Evolutionary conservation across 257 asterid species (phyloP).

Genomic region (Jasminum sambac): DNA sequence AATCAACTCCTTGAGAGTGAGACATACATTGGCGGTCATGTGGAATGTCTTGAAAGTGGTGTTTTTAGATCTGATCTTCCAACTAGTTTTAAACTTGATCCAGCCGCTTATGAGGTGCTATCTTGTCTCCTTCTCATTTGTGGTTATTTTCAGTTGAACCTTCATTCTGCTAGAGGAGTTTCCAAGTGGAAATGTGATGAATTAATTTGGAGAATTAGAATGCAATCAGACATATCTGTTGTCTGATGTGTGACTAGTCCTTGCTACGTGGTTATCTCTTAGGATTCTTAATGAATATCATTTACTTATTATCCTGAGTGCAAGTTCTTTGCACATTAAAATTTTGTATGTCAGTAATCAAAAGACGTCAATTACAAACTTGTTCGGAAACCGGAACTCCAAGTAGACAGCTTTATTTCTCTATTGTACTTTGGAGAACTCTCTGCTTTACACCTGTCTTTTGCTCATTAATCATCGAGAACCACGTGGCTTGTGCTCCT

Average conservation of each 20-base stretch:
- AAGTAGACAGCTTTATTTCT: constrained; percentile 1
- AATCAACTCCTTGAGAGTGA: constrained; percentile 92
- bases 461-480: neutral
- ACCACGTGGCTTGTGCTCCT: neutral
- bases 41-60: constrained; percentile 98
- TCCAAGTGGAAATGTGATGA: constrained; percentile 1
- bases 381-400: constrained; percentile 13
- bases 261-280: constrained; percentile 9
- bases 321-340: constrained; percentile 15
- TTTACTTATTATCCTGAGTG: constrained; percentile 17
- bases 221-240: constrained; percentile 17
- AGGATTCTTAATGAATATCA: constrained; percentile 19
- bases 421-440: neutral
- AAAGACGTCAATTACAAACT: constrained; percentile 18
- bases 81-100: constrained; percentile 88
- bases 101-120: constrained; percentile 77
- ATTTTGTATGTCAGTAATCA: constrained; percentile 11
- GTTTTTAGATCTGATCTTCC: constrained; percentile 99
- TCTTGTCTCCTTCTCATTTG: constrained; percentile 20
- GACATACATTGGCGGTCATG: constrained; percentile 98
- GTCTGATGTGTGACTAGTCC: constrained; percentile 13
- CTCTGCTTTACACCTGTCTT: neutral
- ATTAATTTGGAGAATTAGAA: constrained; percentile 8
- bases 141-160: constrained; percentile 1
- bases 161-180: constrained; percentile 15